Percentiles rank a stretch among this genome's conserved stretches.
These are phyloP conservation scores for Homolaphlyctis polyrhiza DNA, from an alignment of 371 early-diverging fungal species.

Conservation along the genomic window DNA sequence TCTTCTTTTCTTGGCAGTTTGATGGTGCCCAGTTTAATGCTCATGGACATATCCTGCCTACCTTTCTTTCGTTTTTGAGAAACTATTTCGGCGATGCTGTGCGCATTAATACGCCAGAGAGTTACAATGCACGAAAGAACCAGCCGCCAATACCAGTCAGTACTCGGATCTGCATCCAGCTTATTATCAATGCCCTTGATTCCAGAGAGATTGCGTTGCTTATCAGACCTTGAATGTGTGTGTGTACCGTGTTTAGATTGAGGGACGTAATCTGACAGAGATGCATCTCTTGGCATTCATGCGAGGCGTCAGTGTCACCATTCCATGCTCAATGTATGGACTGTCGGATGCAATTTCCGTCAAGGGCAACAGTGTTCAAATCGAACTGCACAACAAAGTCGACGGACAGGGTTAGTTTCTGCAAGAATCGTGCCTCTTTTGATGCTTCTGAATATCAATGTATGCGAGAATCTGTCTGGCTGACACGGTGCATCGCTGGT, in stretches of 20 bases:
- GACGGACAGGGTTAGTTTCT: slow-evolving; percentile 60
- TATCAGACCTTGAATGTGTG: too few species aligned
- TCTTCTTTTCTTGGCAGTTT: neutral
- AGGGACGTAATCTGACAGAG: slow-evolving; percentile 59
- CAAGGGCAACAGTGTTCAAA: slow-evolving; percentile 28
- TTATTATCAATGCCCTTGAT: too few species aligned
- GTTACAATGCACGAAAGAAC: slow-evolving; percentile 52
- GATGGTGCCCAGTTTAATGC: neutral
- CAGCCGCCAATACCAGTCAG: neutral
- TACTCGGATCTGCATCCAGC: too few species aligned
- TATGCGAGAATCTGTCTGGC: too few species aligned
- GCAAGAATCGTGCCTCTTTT: too few species aligned
- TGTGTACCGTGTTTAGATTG: slow-evolving; percentile 24
- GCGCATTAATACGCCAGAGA: slow-evolving; percentile 67
- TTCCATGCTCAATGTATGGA: slow-evolving; percentile 72
- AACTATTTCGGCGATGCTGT: slow-evolving; percentile 73
- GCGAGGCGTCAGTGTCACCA: slow-evolving; percentile 52
- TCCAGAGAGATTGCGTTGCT: too few species aligned
- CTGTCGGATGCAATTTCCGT: neutral
- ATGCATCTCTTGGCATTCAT: slow-evolving; percentile 51
- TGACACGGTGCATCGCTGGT: too few species aligned
- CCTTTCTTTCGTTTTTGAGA: slow-evolving; percentile 13
- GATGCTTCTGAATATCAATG: too few species aligned
- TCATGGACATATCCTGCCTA: slow-evolving; percentile 1
- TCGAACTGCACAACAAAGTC: slow-evolving; percentile 62